These are phyloP conservation scores for Eimeria falciformis DNA, from an alignment of 169 alveolate species.

Conservation along the genomic window DNA sequence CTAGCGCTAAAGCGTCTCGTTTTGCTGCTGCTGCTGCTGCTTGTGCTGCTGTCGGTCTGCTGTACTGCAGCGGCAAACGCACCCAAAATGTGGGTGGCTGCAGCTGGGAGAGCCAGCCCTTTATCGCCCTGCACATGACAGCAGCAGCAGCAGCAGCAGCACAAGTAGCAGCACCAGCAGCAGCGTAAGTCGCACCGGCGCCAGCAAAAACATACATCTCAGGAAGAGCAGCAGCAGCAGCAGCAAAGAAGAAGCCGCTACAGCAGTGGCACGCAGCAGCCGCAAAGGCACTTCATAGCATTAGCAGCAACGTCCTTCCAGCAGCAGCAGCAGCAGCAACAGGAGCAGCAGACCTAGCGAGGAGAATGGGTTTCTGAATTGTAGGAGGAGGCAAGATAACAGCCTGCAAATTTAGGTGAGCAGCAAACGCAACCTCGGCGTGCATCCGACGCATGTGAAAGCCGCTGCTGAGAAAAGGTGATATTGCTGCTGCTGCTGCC, in stretches of 20 bases:
- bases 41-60: not conserved
- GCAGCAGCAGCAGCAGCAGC: constrained; percentile 35
- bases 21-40: constrained; percentile 41
- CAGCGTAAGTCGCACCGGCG: not conserved
- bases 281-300: not conserved
- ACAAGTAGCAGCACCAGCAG: constrained; percentile 3
- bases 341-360: not conserved
- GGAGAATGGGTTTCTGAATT: not conserved
- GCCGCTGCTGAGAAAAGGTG: constrained; percentile 4
- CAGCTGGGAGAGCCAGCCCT: constrained; percentile 49
- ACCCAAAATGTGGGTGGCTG: constrained; percentile 72
- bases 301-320: too few relatives aligned
- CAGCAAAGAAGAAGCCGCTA: not conserved
- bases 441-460: not conserved
- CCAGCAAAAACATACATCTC: not conserved
- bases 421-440: not conserved
- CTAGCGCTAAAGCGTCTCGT: not conserved
- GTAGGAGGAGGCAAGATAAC: not conserved
- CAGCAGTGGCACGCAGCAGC: not conserved
- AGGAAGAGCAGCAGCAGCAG: constrained; percentile 23
- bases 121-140: constrained; percentile 32
- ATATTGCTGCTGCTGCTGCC: constrained; percentile 30
- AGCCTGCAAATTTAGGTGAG: not conserved
- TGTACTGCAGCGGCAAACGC: constrained; percentile 54
- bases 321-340: not conserved